Evolutionary conservation across 2,329 filamentous ascomycete species (phyloP).

Genomic region (Fonsecaea monophora): DNA sequence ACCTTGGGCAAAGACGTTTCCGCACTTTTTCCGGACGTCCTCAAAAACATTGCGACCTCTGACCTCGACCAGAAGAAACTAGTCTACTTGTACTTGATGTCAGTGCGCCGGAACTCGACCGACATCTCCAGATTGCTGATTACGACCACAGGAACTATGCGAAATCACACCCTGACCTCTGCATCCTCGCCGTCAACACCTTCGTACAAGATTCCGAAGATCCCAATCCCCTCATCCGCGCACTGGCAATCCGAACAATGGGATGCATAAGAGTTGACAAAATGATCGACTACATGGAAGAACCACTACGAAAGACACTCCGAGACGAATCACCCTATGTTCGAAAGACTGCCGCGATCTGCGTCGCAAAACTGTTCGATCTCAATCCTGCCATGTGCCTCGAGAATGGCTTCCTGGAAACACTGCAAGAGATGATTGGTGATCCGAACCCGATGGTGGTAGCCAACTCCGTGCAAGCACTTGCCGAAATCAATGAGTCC

Average conservation of each 20-base stretch:
- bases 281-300: constrained; percentile 99
- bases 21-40: constrained; percentile 91
- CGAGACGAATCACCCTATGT: constrained; percentile 98
- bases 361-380: constrained; percentile 97
- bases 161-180: constrained; percentile 97
- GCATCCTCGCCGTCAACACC: constrained; percentile 97
- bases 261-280: constrained; percentile 98
- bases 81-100: constrained; percentile 98
- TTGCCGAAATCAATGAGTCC: constrained; percentile 88
- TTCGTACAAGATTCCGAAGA: constrained; percentile 99
- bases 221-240: constrained; percentile 92
- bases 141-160: constrained; percentile 82
- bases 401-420: constrained; percentile 95
- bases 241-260: constrained; percentile 96
- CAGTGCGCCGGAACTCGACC: constrained; percentile 46
- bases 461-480: constrained; percentile 92
- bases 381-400: constrained; percentile 90
- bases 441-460: constrained; percentile 99
- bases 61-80: constrained; percentile 99
- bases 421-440: constrained; percentile 90
- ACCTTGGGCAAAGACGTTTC: constrained; percentile 98
- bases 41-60: constrained; percentile 96
- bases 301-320: constrained; percentile 92
- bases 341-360: constrained; percentile 96
- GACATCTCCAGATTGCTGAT: constrained; percentile 17